phyloP scores from a whole-genome alignment of 2,329 filamentous ascomycete genomes.

The Metarhizium humberi region DNA sequence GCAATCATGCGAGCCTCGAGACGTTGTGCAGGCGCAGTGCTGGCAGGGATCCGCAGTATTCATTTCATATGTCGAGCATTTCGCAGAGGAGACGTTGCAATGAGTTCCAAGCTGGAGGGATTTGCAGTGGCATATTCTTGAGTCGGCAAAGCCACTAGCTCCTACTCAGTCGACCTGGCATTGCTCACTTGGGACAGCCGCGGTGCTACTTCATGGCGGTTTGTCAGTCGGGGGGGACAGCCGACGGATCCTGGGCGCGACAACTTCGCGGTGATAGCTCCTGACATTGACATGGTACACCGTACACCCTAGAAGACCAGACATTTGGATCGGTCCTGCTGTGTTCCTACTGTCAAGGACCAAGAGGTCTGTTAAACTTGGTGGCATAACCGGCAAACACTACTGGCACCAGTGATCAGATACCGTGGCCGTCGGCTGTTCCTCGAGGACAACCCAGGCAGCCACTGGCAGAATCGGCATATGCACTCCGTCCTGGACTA shows the following conservation, averaged over 20 bases:
- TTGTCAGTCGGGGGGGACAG: background rate
- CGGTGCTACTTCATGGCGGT: background rate
- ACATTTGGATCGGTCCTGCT: no score
- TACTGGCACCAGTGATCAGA: background rate
- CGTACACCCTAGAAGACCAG: no score
- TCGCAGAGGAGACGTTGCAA: background rate
- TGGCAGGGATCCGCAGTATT: background rate
- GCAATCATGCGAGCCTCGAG: background rate
- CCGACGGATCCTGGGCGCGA: no score
- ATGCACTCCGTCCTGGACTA: background rate
- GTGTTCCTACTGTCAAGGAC: background rate
- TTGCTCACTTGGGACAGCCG: background rate
- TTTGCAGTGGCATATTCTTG: background rate
- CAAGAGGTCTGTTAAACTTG: background rate
- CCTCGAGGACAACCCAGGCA: background rate
- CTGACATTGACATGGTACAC: no score
- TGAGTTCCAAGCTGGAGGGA: background rate
- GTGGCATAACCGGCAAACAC: background rate
- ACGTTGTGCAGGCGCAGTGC: background rate
- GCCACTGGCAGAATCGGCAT: background rate
- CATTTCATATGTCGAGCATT: background rate
- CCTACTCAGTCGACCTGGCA: background rate
- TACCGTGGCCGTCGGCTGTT: background rate
- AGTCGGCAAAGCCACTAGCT: background rate
- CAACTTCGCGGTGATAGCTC: no score